A percentile compares a stretch with the other conserved stretches of the same genome.
These are phyloP conservation scores for Sporothrix pallida DNA, from an alignment of 2,329 filamentous ascomycete genomes.

Conservation along the genomic window DNA sequence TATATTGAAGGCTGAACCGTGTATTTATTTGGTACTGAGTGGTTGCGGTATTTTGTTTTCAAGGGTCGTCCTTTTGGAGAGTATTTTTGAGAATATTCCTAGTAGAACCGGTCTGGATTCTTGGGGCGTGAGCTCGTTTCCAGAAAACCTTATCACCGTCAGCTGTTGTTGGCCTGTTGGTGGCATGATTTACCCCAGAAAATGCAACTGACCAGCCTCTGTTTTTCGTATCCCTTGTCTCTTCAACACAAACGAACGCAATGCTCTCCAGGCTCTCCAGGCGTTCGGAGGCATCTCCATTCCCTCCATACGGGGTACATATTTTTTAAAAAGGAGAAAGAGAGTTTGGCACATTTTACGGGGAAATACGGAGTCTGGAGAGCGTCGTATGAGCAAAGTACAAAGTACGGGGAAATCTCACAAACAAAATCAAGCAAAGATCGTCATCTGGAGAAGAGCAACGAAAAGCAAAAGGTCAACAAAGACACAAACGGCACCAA, in stretches of 20 bases:
- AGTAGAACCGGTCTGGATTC: neutral
- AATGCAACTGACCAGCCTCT: slow-evolving; percentile 4
- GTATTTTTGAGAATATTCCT: neutral
- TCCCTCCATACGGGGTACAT: slow-evolving; percentile 24
- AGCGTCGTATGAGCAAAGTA: slow-evolving; percentile 5
- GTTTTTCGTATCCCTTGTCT: neutral
- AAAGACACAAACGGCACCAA: neutral
- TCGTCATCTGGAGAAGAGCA: slow-evolving; percentile 10
- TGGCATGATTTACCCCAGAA: slow-evolving; percentile 31
- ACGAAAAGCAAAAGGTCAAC: neutral
- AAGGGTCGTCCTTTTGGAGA: neutral
- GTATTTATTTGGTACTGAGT: neutral
- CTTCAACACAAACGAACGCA: slow-evolving; percentile 1
- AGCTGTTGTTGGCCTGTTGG: slow-evolving; percentile 22
- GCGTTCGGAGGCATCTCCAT: neutral
- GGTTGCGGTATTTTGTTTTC: neutral
- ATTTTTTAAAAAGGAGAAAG: neutral
- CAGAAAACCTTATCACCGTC: slow-evolving; percentile 5
- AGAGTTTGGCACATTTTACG: slow-evolving; percentile 15
- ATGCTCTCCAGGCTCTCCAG: neutral
- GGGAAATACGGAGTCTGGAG: slow-evolving; percentile 27
- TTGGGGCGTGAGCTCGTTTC: neutral
- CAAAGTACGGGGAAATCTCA: neutral
- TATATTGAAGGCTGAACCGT: neutral
- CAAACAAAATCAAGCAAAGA: neutral